A percentile compares a stretch with the other conserved stretches of the same genome.
These are phyloP conservation scores for Calonectria montana DNA, from an alignment of 2,329 filamentous ascomycete genomes.

Conservation along the genomic window DNA sequence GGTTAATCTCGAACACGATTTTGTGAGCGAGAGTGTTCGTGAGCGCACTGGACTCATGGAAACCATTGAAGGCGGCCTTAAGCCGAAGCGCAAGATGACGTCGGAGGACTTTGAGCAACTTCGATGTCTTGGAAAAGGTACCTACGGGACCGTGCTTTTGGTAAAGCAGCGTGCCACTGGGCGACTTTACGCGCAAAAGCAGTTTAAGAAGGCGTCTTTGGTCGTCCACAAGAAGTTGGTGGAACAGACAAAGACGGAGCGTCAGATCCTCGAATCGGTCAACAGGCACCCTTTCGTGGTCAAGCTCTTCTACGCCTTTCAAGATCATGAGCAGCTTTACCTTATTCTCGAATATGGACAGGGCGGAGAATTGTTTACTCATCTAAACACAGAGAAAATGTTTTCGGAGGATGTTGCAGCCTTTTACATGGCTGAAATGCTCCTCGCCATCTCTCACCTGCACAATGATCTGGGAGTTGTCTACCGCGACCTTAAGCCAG, in stretches of 20 bases:
- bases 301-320: constrained; percentile 97
- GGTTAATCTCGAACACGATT: constrained; percentile 85
- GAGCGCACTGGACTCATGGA: constrained; percentile 57
- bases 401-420: constrained; percentile 89
- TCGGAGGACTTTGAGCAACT: constrained; percentile 90
- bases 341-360: constrained; percentile 97
- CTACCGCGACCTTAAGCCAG: constrained; percentile 96
- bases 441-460: constrained; percentile 91
- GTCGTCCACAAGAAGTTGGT: constrained; percentile 96
- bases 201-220: constrained; percentile 96
- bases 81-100: constrained; percentile 83
- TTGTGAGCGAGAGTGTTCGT: constrained; percentile 75
- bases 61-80: constrained; percentile 65
- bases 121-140: constrained; percentile 93
- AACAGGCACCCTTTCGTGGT: constrained; percentile 98
- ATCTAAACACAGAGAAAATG: constrained; percentile 93
- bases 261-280: constrained; percentile 93
- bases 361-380: constrained; percentile 96
- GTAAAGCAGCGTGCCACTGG: constrained; percentile 92
- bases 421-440: constrained; percentile 99
- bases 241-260: constrained; percentile 97
- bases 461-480: constrained; percentile 93
- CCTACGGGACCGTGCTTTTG: constrained; percentile 93
- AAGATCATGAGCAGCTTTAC: constrained; percentile 97
- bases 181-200: constrained; percentile 95